Conservation (phyloP, 768 basidiomycete species). For the Mycena floridula region DNA sequence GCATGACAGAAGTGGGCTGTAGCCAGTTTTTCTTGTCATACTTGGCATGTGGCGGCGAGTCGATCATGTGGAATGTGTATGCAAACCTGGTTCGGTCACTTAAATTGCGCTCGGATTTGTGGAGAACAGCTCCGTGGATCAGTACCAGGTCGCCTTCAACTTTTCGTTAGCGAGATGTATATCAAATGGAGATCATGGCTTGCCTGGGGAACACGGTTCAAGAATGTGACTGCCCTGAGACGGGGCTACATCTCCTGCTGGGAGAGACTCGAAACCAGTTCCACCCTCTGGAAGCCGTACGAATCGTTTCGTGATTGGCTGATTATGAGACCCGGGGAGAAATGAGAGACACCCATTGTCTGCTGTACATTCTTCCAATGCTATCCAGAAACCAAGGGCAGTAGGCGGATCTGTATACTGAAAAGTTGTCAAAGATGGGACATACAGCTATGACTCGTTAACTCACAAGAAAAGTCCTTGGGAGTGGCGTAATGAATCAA, state of each 20-base stretch:
- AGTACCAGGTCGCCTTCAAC: conserved; percentile 82
- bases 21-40: conserved; percentile 96
- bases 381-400: conserved; percentile 96
- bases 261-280: conserved; percentile 75
- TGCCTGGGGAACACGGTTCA: conserved; percentile 72
- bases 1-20: conserved; percentile 80
- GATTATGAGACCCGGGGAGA: conserved; percentile 82
- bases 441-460: background rate
- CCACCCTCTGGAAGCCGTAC: conserved; percentile 71
- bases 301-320: conserved; percentile 78
- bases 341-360: conserved; percentile 85
- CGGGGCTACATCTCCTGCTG: conserved; percentile 25
- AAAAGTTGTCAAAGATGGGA: background rate
- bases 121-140: conserved; percentile 90
- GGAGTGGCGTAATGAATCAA: background rate
- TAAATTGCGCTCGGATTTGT: conserved; percentile 85
- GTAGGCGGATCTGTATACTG: conserved; percentile 90
- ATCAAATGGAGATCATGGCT: too few relatives aligned
- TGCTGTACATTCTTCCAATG: conserved; percentile 81
- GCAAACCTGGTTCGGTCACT: conserved; percentile 80
- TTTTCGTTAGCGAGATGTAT: too few relatives aligned
- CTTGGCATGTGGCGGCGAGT: conserved; percentile 57
- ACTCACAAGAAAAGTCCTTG: conserved; percentile 69
- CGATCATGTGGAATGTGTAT: conserved; percentile 96
- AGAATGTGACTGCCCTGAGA: conserved; percentile 50